Evolutionary conservation across 1,284 basidiomycete genomes (phyloP).

Genomic region (Ganoderma boninense): DNA sequence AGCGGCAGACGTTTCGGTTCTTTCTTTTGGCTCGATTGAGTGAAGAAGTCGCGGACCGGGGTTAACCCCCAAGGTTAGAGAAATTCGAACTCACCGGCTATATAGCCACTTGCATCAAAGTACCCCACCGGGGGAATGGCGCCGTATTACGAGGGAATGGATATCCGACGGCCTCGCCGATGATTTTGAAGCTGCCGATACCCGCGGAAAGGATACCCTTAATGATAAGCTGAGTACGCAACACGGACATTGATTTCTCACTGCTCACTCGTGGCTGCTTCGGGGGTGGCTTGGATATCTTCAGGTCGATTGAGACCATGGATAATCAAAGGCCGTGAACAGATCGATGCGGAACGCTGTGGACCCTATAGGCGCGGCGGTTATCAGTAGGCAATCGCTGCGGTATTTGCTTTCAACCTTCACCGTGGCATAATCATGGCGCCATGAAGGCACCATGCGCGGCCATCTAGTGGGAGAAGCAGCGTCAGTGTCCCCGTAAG

Average conservation of each 20-base stretch:
- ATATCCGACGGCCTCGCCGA: neutral
- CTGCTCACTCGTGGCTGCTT: neutral
- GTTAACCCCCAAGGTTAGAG: neutral
- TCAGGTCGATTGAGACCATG: neutral
- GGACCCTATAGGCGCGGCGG: neutral
- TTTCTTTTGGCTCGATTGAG: neutral
- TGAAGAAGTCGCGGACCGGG: neutral
- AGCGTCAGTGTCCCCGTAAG: neutral
- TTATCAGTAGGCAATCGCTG: slow-evolving; percentile 1
- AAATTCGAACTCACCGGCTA: neutral
- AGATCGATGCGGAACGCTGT: neutral
- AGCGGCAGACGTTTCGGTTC: neutral
- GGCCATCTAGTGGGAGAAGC: neutral
- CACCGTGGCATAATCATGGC: neutral
- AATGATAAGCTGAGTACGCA: neutral
- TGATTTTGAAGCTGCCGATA: neutral
- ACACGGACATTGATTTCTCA: neutral
- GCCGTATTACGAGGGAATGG: neutral
- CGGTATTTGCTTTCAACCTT: neutral
- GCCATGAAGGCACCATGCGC: neutral
- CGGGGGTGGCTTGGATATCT: neutral
- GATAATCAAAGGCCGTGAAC: neutral
- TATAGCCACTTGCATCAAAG: neutral
- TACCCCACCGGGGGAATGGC: neutral
- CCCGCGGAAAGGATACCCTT: neutral